Evolutionary conservation across 805 yeast species (phyloP).

Genomic region (Ogataea corticis): DNA sequence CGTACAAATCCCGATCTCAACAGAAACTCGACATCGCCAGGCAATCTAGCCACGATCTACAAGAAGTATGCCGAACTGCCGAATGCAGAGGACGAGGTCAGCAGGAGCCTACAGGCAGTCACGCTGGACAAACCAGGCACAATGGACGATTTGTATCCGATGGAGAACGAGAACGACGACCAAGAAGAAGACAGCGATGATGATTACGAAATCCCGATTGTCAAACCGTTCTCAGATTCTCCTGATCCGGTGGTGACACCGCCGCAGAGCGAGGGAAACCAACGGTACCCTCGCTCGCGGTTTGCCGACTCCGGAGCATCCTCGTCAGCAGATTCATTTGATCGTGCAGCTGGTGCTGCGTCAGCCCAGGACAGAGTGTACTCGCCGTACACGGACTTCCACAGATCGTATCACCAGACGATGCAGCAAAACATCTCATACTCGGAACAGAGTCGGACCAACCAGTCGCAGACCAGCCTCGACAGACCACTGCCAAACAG

Average conservation of each 20-base stretch:
- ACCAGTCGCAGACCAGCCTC: neutral
- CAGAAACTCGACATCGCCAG: constrained; percentile 25
- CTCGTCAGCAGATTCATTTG: constrained; percentile 11
- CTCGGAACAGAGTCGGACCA: neutral
- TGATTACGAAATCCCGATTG: constrained; percentile 23
- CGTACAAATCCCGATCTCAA: neutral
- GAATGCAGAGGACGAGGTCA: constrained; percentile 12
- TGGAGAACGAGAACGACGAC: constrained; percentile 11
- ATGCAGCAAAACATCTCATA: constrained; percentile 21
- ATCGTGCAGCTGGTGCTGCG: neutral
- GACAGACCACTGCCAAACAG: neutral
- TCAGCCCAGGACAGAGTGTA: constrained; percentile 22
- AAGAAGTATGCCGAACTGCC: constrained; percentile 36
- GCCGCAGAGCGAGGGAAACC: neutral
- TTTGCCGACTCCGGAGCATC: neutral
- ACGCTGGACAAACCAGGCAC: constrained; percentile 9
- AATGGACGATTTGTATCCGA: constrained; percentile 23
- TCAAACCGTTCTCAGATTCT: constrained; percentile 16
- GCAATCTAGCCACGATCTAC: constrained; percentile 32
- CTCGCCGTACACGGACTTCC: constrained; percentile 39
- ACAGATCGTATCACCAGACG: constrained; percentile 31
- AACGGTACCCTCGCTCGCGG: neutral
- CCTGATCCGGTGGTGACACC: constrained; percentile 8
- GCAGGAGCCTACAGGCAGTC: constrained; percentile 9
- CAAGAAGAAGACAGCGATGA: constrained; percentile 22